Evolutionary conservation across 352 stramenopile species (phyloP), one percentile per base, ranked within the genome.

Genomic region (Globisporangium viniferum): DNA sequence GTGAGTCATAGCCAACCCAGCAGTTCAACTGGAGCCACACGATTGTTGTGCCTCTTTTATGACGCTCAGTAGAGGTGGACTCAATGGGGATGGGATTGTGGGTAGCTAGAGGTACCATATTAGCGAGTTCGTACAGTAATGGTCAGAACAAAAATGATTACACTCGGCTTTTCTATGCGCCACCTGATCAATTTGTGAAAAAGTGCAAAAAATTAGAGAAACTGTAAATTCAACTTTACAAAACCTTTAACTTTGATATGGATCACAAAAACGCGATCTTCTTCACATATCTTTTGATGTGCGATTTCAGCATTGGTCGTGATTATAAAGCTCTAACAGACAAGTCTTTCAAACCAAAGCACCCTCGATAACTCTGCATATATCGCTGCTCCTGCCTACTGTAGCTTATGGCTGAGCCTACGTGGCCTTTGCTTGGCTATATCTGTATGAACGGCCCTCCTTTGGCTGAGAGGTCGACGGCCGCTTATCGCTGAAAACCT

Each of bases 21-120:
- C 36, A 41, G 36, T 41, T 41, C 12, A 41, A 41, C 36, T 15
- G 36, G 36, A 41, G 36, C 36, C 36, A 41, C 36, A 41, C 36
- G 10, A 14, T 41, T 41, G 5, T 14, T 18, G 41, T 9, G 15
- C 5, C 15, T n/a, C 41, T 49, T n/a, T 49, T 49, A 22, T 49
- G 41, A 2, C 5, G 5, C 41, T 2, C 5, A 9, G 5, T 18
- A 31, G 51, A 57, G 51, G 51, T 57, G 51, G 14, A 49, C 15
- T 49, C 5, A 0, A 57, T 12, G 24, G 5, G 24, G 22, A 18
- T 57, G 51, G 22, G 20, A 63, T 63, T 63, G 58, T 63, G 58
- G 58, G 36, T 63, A 63, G 58, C 58, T 55, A 14, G 27, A 63
- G 58, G 58, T 48, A 63, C 15, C 54, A 59, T 35, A 35, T 57